phyloP scores from a whole-genome alignment of 148 eudicot species.

The Tetragonia tetragonoides region DNA sequence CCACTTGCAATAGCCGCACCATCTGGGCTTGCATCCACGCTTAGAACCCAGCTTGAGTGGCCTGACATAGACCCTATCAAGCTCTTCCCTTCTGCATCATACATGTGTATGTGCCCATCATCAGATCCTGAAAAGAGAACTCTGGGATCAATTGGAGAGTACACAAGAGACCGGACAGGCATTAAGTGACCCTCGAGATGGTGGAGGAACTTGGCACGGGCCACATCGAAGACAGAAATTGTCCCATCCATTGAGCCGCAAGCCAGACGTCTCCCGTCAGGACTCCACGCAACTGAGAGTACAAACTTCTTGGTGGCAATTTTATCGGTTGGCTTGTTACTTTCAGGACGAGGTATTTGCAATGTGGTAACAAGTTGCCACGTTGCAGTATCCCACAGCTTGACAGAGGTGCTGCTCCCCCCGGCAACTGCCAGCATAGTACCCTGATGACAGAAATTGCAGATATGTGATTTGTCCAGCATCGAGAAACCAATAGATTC shows the following conservation, averaged over 20 bases:
- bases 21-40: conserved; percentile 83
- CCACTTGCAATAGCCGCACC: conserved; percentile 86
- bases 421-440: conserved; percentile 91
- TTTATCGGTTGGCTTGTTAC: conserved; percentile 64
- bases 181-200: conserved; percentile 88
- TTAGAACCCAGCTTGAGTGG: conserved; percentile 85
- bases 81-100: conserved; percentile 81
- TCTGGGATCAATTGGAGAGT: conserved; percentile 60
- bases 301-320: conserved; percentile 74
- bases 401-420: conserved; percentile 88
- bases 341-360: conserved; percentile 76
- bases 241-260: conserved; percentile 98
- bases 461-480: background rate
- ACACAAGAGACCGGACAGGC: conserved; percentile 84
- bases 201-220: conserved; percentile 72
- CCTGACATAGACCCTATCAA: conserved; percentile 80
- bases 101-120: conserved; percentile 76
- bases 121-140: conserved; percentile 83
- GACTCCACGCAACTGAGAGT: conserved; percentile 91
- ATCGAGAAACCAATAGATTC: background rate
- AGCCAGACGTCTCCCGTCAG: conserved; percentile 70
- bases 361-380: conserved; percentile 73
- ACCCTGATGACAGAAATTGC: conserved; percentile 47
- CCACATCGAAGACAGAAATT: conserved; percentile 77
- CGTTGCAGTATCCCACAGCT: conserved; percentile 88